Evolutionary conservation across 2,329 filamentous ascomycete species (phyloP).

Genomic region (Colletotrichum spaethianum): DNA sequence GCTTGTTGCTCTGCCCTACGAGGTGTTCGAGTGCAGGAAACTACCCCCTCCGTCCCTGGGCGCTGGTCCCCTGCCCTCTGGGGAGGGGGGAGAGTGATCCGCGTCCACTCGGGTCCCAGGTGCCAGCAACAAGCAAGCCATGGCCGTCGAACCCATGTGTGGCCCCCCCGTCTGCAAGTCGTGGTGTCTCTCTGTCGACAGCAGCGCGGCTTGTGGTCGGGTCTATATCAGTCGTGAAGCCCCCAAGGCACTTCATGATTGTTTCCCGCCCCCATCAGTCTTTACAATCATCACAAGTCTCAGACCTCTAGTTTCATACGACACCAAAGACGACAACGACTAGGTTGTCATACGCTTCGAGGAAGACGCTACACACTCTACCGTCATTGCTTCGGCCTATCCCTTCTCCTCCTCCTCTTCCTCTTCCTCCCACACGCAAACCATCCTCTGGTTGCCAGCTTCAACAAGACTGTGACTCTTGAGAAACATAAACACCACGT

Average conservation of each 20-base stretch:
- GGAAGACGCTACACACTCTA: slow-evolving; percentile 6
- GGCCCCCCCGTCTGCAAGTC: slow-evolving; percentile 20
- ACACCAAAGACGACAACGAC: slow-evolving; percentile 15
- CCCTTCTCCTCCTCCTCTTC: neutral
- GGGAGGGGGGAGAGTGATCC: slow-evolving; percentile 28
- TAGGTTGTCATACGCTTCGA: slow-evolving; percentile 15
- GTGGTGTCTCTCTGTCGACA: slow-evolving; percentile 34
- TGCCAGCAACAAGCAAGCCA: slow-evolving; percentile 27
- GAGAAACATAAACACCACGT: neutral
- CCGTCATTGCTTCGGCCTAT: neutral
- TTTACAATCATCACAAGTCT: slow-evolving; percentile 26
- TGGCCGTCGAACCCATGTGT: slow-evolving; percentile 33
- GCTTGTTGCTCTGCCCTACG: slow-evolving; percentile 41
- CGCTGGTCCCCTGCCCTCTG: slow-evolving; percentile 23
- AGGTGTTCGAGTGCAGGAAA: slow-evolving; percentile 25
- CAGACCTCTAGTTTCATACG: slow-evolving; percentile 18
- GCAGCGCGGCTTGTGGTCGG: slow-evolving; percentile 31
- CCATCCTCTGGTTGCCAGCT: neutral
- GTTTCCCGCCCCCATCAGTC: slow-evolving; percentile 40
- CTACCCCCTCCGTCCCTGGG: slow-evolving; percentile 25
- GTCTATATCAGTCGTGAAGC: slow-evolving; percentile 43
- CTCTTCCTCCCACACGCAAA: neutral
- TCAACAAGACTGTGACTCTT: neutral
- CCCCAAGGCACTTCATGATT: slow-evolving; percentile 37
- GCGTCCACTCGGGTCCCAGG: slow-evolving; percentile 31